A percentile compares a stretch with the other conserved stretches of the same genome.
Evolutionary conservation across 495 filamentous ascomycete genomes (phyloP).

Genomic region (Pseudomonodictys pantanalensis): DNA sequence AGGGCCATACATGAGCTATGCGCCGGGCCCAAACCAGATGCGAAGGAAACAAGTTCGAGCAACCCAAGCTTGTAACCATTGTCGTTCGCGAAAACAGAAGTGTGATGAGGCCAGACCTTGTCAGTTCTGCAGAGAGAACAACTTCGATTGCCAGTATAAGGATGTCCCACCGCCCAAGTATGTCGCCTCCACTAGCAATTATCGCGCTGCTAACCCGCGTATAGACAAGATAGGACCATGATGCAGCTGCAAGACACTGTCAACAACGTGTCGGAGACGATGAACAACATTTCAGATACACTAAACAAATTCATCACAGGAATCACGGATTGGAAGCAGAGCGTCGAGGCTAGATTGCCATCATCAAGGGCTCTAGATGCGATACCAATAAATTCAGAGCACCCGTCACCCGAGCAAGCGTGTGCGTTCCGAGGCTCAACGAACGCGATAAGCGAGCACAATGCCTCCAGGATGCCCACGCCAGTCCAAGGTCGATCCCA

Average conservation of each 20-base stretch:
- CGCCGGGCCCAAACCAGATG: not conserved
- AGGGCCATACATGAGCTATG: constrained; percentile 8
- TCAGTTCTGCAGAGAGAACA: constrained; percentile 52
- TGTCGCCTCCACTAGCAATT: constrained; percentile 30
- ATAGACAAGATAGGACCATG: constrained; percentile 45
- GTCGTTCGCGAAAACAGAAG: constrained; percentile 66
- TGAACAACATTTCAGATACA: constrained; percentile 15
- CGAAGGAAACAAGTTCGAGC: constrained; percentile 42
- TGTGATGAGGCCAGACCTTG: constrained; percentile 58
- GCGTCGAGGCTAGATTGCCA: constrained; percentile 15
- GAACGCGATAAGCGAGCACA: constrained; percentile 18
- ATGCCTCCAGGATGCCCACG: constrained; percentile 18
- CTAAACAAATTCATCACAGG: constrained; percentile 10
- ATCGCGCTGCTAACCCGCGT: not conserved
- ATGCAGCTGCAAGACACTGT: constrained; percentile 36
- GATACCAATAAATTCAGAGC: not conserved
- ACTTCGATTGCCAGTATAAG: constrained; percentile 60
- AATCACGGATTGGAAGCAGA: constrained; percentile 16
- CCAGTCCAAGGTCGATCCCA: constrained; percentile 18
- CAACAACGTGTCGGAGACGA: constrained; percentile 19
- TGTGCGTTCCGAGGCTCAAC: constrained; percentile 4
- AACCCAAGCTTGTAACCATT: constrained; percentile 62
- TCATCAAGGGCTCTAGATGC: not conserved
- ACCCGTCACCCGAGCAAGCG: constrained; percentile 16
- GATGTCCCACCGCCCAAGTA: constrained; percentile 68